Evolutionary conservation across 805 yeast genomes (phyloP), one percentile per base, ranked within the genome.

Genomic region (Middelhovenomyces tepae): DNA sequence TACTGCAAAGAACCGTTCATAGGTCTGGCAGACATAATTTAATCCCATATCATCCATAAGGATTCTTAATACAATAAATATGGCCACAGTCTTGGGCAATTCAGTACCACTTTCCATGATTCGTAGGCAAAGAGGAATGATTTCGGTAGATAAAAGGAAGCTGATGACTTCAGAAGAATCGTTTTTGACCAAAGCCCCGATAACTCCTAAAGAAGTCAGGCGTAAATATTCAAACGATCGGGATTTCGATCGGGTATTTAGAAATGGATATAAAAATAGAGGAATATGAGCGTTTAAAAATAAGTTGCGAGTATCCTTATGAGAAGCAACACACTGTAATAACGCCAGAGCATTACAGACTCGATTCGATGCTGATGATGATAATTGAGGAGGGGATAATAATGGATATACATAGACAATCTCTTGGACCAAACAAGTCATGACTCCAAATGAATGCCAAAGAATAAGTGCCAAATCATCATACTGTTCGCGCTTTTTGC

Each of bases 51-150:
- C 95, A 58, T 91, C 97, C 44, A 86, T 70, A 32, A 89, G 65
- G 35, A 89, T 89, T 57, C 87, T 89, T 53, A 89, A 96, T 28
- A 91, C 80, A 39, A 91, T 89, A 62, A 91, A 89, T 37, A 89
- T 87, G 4, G 98, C 98, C 16, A 89, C 98, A 0, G 97, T 91
- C 52, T 91, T 89, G 31, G 93, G 78, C 33, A 89, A 67, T 53
- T 91, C 98, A 0, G 95, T 80, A 5, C 95, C 85, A 1, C 87
- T 75, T 54, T 89, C 97, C 94, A 89, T 89, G 41, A 91, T 89
- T 48, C 91, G 78, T 38, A 89, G 64, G 54, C 98, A 91, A 36
- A 91, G 62, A 4, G 98, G 98, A 21, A 91, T 93, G 47, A 91
- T 89, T 56, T 89, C 98, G 0, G 98, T 91, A n/a, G 95, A 78